Percentiles rank a stretch among this genome's conserved stretches.
Conservation (phyloP, 768 basidiomycete genomes). For the Tricholoma saponaceum region DNA sequence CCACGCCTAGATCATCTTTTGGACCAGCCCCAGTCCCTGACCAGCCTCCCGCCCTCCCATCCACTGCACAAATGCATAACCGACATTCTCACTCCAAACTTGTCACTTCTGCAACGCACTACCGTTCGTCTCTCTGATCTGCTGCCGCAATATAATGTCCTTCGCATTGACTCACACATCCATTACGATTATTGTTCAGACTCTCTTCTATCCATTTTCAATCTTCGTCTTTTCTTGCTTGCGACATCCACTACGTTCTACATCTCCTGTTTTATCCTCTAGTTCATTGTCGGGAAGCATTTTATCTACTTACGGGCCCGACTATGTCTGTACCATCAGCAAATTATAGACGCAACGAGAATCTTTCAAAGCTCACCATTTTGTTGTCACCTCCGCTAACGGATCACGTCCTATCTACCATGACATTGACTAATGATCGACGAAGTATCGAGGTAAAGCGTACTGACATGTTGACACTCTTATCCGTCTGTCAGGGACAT, state of each 20-base stretch:
- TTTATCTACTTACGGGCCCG: constrained; percentile 16
- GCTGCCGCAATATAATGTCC: constrained; percentile 4
- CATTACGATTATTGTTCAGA: constrained; percentile 6
- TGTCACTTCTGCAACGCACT: background rate
- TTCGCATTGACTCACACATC: constrained; percentile 7
- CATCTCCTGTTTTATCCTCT: constrained; percentile 8
- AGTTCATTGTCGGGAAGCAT: constrained; percentile 8
- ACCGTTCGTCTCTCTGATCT: background rate
- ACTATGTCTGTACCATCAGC: constrained; percentile 18
- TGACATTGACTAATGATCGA: background rate
- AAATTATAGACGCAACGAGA: constrained; percentile 17
- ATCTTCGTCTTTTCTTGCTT: constrained; percentile 7
- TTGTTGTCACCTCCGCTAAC: background rate
- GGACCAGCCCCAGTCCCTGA: background rate
- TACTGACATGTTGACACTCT: background rate
- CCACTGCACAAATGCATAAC: background rate
- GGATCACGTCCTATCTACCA: background rate
- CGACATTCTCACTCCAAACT: background rate
- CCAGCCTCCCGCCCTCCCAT: background rate
- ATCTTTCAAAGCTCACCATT: constrained; percentile 1
- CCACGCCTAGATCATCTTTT: background rate
- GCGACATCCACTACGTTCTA: constrained; percentile 8
- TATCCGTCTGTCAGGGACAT: background rate
- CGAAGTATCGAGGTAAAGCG: background rate
- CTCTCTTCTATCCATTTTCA: background rate